A percentile compares a stretch with the other conserved stretches of the same genome.
These are phyloP conservation scores for Punica granatum DNA, from an alignment of 345 rosid genomes.

Conservation along the genomic window DNA sequence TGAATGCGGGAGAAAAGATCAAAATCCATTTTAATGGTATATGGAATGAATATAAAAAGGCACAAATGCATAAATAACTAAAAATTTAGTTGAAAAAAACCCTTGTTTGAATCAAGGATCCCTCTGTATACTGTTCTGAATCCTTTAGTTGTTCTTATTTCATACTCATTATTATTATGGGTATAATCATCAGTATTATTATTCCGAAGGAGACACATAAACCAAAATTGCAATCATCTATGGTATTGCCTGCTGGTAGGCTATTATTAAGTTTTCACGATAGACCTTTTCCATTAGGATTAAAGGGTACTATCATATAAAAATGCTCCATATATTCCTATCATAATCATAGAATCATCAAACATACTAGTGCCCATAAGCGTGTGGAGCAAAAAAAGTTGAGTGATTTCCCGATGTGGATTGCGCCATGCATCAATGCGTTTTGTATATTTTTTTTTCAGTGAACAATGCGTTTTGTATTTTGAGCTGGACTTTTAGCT, in stretches of 20 bases:
- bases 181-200: constrained; percentile 25
- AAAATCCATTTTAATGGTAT: too few species aligned
- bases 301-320: background rate
- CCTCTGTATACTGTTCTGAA: too few species aligned
- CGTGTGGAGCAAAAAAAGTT: background rate
- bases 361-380: background rate
- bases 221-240: constrained; percentile 35
- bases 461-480: too few species aligned
- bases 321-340: background rate
- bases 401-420: background rate
- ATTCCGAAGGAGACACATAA: constrained; percentile 25
- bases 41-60: too few species aligned
- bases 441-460: too few species aligned
- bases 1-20: too few species aligned
- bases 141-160: constrained; percentile 22
- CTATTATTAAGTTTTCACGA: constrained; percentile 21
- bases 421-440: background rate
- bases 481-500: too few species aligned
- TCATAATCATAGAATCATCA: background rate
- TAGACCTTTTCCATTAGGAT: background rate
- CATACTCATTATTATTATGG: constrained; percentile 20
- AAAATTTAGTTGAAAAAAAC: too few species aligned
- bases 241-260: background rate
- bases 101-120: background rate
- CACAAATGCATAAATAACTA: too few species aligned